Conservation (phyloP, 1,284 basidiomycete genomes). For the Crepidotus sp. region DNA sequence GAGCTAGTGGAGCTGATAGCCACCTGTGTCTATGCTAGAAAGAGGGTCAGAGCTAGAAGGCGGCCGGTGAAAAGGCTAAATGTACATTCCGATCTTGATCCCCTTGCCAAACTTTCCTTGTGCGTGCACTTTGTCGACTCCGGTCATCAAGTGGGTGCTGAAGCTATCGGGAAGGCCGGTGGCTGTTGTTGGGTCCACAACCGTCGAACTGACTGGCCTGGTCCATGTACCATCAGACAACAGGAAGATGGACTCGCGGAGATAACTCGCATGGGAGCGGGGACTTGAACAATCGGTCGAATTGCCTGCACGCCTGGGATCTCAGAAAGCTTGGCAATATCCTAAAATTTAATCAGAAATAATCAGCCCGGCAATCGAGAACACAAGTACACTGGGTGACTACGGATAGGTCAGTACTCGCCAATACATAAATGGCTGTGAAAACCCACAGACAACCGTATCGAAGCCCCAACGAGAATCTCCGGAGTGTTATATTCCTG, state of each 20-base stretch:
- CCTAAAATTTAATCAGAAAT: slow-evolving; percentile 2
- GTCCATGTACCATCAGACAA: neutral
- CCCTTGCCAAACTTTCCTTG: slow-evolving; percentile 33
- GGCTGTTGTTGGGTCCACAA: neutral
- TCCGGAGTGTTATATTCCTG: slow-evolving; percentile 12
- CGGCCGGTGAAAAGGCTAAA: neutral
- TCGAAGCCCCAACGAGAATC: slow-evolving; percentile 12
- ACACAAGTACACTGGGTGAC: slow-evolving; percentile 6
- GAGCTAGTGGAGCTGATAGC: neutral
- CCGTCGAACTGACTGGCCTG: slow-evolving; percentile 8
- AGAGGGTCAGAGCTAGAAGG: neutral
- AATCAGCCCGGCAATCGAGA: neutral
- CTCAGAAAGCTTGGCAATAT: slow-evolving; percentile 8
- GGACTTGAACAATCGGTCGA: slow-evolving; percentile 11
- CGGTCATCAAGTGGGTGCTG: slow-evolving; percentile 19
- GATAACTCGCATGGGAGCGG: neutral
- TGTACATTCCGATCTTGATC: slow-evolving; percentile 40
- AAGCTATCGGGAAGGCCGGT: slow-evolving; percentile 8
- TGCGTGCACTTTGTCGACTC: slow-evolving; percentile 39
- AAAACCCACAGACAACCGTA: slow-evolving; percentile 10
- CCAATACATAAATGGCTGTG: neutral
- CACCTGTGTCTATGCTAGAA: slow-evolving; percentile 19
- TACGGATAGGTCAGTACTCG: slow-evolving; percentile 2
- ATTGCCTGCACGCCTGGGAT: slow-evolving; percentile 7
- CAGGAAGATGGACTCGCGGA: neutral